These are phyloP conservation scores for Hymenoscyphus salicellus DNA, from an alignment of 2,329 filamentous ascomycete genomes.

Conservation along the genomic window DNA sequence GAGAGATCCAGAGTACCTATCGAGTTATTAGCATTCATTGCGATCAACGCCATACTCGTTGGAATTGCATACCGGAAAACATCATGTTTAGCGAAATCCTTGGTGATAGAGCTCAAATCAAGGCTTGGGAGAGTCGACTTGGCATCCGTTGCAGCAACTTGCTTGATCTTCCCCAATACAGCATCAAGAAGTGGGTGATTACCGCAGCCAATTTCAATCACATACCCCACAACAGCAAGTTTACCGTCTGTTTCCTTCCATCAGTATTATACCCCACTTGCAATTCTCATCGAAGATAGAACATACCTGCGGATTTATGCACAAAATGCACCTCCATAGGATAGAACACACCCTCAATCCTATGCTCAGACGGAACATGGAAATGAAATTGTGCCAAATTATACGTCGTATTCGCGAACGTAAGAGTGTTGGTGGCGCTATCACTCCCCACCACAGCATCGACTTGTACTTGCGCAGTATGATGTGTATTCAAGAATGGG, in stretches of 20 bases:
- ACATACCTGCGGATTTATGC: slow-evolving; percentile 34
- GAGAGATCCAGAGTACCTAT: slow-evolving; percentile 53
- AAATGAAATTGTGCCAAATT: slow-evolving; percentile 52
- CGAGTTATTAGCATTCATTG: neutral
- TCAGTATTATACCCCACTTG: neutral
- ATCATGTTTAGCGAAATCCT: neutral
- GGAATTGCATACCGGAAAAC: neutral
- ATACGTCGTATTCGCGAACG: slow-evolving; percentile 8
- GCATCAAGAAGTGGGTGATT: slow-evolving; percentile 41
- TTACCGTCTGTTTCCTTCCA: slow-evolving; percentile 4
- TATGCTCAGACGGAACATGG: slow-evolving; percentile 58
- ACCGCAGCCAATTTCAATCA: slow-evolving; percentile 40
- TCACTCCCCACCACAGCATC: neutral
- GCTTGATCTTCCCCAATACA: slow-evolving; percentile 24
- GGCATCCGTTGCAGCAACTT: neutral
- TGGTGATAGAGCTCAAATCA: neutral
- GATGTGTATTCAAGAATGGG: neutral
- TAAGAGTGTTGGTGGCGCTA: slow-evolving; percentile 5
- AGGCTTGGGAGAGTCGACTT: neutral
- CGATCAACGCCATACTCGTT: no score
- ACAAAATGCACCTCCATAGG: slow-evolving; percentile 43
- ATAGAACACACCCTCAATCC: slow-evolving; percentile 43
- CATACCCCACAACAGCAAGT: slow-evolving; percentile 38
- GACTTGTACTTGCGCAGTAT: slow-evolving; percentile 9
- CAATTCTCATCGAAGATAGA: neutral